Conservation (phyloP, 2,329 filamentous ascomycete species). For the Monosporascus ibericus region DNA sequence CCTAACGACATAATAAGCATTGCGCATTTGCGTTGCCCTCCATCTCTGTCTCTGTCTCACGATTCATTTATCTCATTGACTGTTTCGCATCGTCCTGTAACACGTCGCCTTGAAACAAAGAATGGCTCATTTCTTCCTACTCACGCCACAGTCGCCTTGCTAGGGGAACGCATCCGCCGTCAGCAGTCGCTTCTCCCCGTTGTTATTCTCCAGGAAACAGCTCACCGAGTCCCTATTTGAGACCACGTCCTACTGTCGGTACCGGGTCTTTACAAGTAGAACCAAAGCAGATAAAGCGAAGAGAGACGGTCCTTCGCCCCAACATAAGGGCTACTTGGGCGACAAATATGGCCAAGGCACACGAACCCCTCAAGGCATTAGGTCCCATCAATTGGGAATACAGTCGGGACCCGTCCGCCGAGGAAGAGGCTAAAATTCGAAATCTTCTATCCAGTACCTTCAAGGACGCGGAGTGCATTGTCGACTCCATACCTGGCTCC, state of each 20-base stretch:
- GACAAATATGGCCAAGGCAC: conserved; percentile 12
- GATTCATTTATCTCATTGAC: background rate
- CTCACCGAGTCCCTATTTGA: background rate
- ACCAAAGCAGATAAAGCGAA: too few species aligned
- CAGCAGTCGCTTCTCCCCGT: background rate
- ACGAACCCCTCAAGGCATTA: conserved; percentile 48
- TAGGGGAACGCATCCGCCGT: background rate
- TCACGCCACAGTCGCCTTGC: background rate
- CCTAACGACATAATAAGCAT: background rate
- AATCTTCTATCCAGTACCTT: conserved; percentile 56
- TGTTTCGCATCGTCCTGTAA: background rate
- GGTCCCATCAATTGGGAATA: conserved; percentile 43
- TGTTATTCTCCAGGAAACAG: background rate
- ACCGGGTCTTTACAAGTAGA: too few species aligned
- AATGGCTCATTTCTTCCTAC: background rate
- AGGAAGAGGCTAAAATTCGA: conserved; percentile 32
- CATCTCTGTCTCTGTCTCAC: background rate
- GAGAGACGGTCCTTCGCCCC: too few species aligned
- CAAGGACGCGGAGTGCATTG: conserved; percentile 59
- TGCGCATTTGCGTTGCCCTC: background rate
- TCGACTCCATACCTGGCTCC: conserved; percentile 66
- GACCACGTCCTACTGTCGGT: too few species aligned
- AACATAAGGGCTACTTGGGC: too few species aligned
- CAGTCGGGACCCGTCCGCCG: conserved; percentile 23
- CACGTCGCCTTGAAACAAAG: background rate